Percentiles rank a stretch among this genome's conserved stretches.
phyloP scores from a whole-genome alignment of 129 eudicot genomes.

The Heracleum sosnowskyi region DNA sequence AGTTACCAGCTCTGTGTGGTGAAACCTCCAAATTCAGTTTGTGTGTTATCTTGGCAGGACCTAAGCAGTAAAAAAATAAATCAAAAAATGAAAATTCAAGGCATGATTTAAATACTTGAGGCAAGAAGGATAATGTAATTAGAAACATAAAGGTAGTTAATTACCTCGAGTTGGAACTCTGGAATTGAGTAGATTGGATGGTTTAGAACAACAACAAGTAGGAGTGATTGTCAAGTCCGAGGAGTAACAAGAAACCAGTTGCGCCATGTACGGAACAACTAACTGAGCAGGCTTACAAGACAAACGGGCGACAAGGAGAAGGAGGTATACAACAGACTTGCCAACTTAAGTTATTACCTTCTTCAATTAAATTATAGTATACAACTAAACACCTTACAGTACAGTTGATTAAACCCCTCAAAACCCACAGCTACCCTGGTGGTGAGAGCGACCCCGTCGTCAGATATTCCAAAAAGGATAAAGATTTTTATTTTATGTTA shows the following conservation, averaged over 20 bases:
- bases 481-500: too few relatives aligned
- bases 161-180: conserved; percentile 24
- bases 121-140: background rate
- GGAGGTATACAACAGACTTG: too few relatives aligned
- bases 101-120: too few relatives aligned
- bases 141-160: too few relatives aligned
- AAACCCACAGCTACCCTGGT: too few relatives aligned
- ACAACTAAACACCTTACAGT: too few relatives aligned
- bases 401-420: too few relatives aligned
- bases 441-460: too few relatives aligned
- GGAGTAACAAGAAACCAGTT: background rate
- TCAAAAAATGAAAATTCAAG: background rate
- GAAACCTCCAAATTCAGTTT: conserved; percentile 70
- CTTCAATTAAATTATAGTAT: too few relatives aligned
- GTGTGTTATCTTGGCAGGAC: conserved; percentile 32
- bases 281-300: background rate
- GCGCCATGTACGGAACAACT: background rate
- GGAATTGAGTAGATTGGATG: conserved; percentile 18
- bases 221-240: background rate
- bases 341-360: too few relatives aligned
- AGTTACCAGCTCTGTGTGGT: conserved; percentile 93
- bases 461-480: too few relatives aligned
- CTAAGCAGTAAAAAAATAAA: conserved; percentile 18
- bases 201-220: conserved; percentile 10
- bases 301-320: too few relatives aligned